phyloP scores from a whole-genome alignment of 2,329 filamentous ascomycete species.

The Aspergillus sp. region DNA sequence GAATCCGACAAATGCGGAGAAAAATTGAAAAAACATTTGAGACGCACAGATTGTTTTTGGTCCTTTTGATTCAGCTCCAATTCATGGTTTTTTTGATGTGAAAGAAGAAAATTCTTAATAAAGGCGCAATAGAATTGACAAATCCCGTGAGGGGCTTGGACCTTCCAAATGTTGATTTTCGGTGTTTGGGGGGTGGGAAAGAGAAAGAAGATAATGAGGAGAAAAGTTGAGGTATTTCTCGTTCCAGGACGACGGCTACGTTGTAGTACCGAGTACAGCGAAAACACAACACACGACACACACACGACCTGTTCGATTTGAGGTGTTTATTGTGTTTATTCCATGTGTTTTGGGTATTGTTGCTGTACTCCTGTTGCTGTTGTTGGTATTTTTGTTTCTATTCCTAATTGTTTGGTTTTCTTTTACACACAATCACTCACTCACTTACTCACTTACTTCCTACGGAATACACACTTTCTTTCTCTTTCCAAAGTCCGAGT shows the following conservation, averaged over 20 bases:
- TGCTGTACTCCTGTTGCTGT: background rate
- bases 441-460: too few species aligned
- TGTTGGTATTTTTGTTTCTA: background rate
- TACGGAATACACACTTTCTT: background rate
- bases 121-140: too few species aligned
- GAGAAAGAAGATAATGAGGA: constrained; percentile 5
- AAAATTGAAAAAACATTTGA: constrained; percentile 11
- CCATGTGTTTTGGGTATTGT: too few species aligned
- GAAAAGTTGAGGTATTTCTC: constrained; percentile 23
- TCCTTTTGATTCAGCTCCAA: too few species aligned
- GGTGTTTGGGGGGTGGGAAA: too few species aligned
- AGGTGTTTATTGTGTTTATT: background rate
- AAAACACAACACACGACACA: background rate
- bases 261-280: constrained; percentile 22
- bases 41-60: constrained; percentile 3
- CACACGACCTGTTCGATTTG: constrained; percentile 1
- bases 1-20: constrained; percentile 27
- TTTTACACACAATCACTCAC: background rate
- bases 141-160: too few species aligned
- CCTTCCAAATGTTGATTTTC: too few species aligned
- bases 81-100: too few species aligned
- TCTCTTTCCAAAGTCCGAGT: background rate
- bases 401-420: background rate
- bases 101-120: too few species aligned
- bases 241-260: constrained; percentile 22